phyloP scores from a whole-genome alignment of 1,284 basidiomycete species.

The Mycosarcoma mackinlayi region DNA sequence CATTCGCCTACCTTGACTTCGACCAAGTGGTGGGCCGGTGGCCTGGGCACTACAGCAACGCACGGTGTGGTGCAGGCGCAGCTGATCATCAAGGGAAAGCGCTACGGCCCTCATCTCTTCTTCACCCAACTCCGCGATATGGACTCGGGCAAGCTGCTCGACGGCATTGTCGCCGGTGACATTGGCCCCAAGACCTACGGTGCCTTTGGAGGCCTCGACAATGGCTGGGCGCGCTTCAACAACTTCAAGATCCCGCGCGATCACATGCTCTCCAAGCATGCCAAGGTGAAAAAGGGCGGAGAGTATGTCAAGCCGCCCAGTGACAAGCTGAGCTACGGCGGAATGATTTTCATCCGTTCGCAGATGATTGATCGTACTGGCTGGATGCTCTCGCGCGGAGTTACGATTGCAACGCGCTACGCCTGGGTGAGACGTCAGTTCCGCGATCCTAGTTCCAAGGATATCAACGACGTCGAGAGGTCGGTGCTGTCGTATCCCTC shows the following conservation, averaged over 20 bases:
- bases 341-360: conserved; percentile 70
- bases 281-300: conserved; percentile 77
- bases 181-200: conserved; percentile 75
- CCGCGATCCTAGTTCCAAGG: conserved; percentile 53
- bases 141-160: conserved; percentile 74
- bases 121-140: conserved; percentile 72
- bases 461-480: conserved; percentile 69
- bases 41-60: conserved; percentile 78
- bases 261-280: conserved; percentile 81
- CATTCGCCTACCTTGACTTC: conserved; percentile 81
- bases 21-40: conserved; percentile 82
- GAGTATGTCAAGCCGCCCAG: conserved; percentile 78
- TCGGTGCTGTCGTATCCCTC: conserved; percentile 69
- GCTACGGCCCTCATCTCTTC: conserved; percentile 82
- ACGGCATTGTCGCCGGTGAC: conserved; percentile 78
- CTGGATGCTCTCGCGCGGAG: conserved; percentile 75
- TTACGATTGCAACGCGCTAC: conserved; percentile 80
- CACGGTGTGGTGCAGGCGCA: conserved; percentile 83
- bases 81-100: conserved; percentile 76
- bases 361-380: conserved; percentile 75
- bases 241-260: conserved; percentile 79
- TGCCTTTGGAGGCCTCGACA: conserved; percentile 75
- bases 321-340: conserved; percentile 80
- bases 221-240: conserved; percentile 77
- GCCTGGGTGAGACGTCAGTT: conserved; percentile 78